Evolutionary conservation across 305 asterid species (phyloP), one percentile per base, ranked within the genome.

Genomic region (Fraxinus paxiana): DNA sequence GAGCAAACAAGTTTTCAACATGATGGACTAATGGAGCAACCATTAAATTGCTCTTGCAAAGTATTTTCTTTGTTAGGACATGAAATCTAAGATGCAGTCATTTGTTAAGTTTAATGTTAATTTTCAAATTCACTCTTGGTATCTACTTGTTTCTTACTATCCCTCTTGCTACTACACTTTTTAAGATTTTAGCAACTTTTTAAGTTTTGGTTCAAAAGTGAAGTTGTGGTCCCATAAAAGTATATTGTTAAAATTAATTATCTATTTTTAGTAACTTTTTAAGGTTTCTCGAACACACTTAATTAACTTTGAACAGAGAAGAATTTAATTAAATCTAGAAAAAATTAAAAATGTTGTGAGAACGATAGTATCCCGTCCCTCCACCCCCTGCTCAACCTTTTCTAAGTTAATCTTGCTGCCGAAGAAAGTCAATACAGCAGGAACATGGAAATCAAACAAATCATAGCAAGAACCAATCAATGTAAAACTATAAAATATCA

Each of bases 1-100:
- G 56, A 15, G 6, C 56, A 38, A 6, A 2, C 88, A 79, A 74
- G 54, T 72, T 46, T 81, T 84, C 54, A 70, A 83, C 28, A 73
- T 83, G 74, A 12, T 69, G 74, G 74, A 69, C 20, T 18, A 18
- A 18, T 56, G 28, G 12, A 56, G 28, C 67, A 18, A 6, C 67
- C 1, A 18, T 56, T 18, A 18, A 18, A 56, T 54, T 18, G 28
- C 28, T 56, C 28, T 56, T 9, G 20, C 67, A 56, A 6, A 18
- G 28, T 2, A 18, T 56, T 56, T 56, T 0, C 28, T 56, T 56
- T 18, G 9, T 18, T 18, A 18, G 67, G 26, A 18, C 67, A 17
- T 18, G 28, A 56, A 56, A 56, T 56, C 67, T 18, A 18, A 54
- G 24, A 56, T 18, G 12, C 67, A 18, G 4, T 20, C 5, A 56